phyloP scores from a whole-genome alignment of 1,284 basidiomycete genomes.

The Tilletia walkeri region DNA sequence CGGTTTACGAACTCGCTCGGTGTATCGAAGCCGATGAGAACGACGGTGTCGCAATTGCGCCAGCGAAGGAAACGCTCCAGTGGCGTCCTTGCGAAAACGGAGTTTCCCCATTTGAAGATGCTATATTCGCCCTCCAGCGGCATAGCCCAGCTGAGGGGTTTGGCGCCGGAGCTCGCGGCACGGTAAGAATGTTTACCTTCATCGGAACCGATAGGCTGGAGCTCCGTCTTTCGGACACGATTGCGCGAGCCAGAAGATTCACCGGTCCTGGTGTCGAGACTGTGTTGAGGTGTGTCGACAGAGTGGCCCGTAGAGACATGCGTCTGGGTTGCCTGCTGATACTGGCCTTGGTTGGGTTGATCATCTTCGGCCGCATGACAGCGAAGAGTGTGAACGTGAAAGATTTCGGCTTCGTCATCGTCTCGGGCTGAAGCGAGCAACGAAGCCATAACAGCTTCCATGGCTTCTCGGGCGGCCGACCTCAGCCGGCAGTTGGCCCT shows the following conservation, averaged over 20 bases:
- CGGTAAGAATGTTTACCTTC: neutral
- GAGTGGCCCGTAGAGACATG: no score
- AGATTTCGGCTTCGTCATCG: neutral
- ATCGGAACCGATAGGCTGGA: neutral
- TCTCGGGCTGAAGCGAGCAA: no score
- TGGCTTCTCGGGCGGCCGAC: no score
- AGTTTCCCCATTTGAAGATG: neutral
- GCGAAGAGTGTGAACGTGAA: neutral
- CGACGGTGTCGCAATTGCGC: neutral
- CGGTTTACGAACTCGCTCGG: neutral
- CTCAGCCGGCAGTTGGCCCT: no score
- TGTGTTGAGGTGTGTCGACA: no score
- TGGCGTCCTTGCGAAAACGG: neutral
- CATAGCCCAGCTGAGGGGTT: neutral
- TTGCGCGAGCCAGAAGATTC: no score
- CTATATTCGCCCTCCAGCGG: neutral
- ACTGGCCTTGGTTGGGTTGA: no score
- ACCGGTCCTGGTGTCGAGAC: no score
- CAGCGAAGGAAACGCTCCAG: neutral
- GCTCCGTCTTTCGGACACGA: neutral
- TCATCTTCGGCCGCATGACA: neutral
- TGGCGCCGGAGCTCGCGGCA: neutral
- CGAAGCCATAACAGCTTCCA: no score
- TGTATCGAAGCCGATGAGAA: conserved; percentile 5
- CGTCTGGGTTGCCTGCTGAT: no score